Evolutionary conservation across 2,329 filamentous ascomycete genomes (phyloP).

Genomic region (Clonostachys solani): DNA sequence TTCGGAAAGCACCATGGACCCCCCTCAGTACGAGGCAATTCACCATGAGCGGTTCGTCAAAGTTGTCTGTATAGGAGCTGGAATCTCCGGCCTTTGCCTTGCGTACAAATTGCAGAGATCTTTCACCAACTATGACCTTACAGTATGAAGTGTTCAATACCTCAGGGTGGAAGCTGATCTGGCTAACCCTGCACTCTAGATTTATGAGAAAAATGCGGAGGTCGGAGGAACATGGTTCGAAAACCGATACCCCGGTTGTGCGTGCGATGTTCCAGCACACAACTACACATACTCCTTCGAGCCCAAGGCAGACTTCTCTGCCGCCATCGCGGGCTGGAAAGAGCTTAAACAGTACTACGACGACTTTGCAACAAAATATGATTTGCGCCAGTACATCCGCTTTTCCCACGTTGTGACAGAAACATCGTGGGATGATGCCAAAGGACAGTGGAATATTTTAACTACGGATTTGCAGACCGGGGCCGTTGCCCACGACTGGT

Average conservation of each 20-base stretch:
- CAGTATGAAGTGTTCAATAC: conserved; percentile 1
- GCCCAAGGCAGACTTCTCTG: conserved; percentile 37
- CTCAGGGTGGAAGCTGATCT: not conserved
- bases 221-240: conserved; percentile 57
- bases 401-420: conserved; percentile 32
- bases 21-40: conserved; percentile 2
- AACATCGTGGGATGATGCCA: conserved; percentile 38
- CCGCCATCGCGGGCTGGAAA: conserved; percentile 47
- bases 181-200: conserved; percentile 3
- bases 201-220: conserved; percentile 53
- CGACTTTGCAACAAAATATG: conserved; percentile 40
- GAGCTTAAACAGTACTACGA: conserved; percentile 54
- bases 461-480: not conserved
- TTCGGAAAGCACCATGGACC: conserved; percentile 1
- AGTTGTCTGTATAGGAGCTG: conserved; percentile 39
- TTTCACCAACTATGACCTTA: conserved; percentile 31
- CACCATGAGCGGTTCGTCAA: conserved; percentile 3
- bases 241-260: conserved; percentile 54
- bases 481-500: conserved; percentile 8
- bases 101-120: conserved; percentile 41
- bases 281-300: conserved; percentile 7
- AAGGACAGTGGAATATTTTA: conserved; percentile 33
- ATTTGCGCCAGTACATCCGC: conserved; percentile 37
- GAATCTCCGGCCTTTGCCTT: conserved; percentile 39
- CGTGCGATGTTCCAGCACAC: conserved; percentile 28